A percentile compares a stretch with the other conserved stretches of the same genome.
Conservation (phyloP, 352 stramenopile species). For the Globisporangium paddicum region DNA sequence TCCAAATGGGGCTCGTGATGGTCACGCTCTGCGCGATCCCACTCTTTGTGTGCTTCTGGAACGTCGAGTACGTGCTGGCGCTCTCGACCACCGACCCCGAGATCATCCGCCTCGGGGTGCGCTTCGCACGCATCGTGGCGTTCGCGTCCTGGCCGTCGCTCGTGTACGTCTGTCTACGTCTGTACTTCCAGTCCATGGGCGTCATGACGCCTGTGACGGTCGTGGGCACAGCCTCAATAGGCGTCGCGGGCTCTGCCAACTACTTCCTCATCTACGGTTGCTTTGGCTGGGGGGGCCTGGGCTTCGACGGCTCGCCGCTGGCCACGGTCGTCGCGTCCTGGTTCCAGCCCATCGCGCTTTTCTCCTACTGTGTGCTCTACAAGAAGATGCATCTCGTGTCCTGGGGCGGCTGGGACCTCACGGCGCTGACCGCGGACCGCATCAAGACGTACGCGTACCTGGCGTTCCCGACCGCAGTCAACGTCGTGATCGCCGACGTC, state of each 20-base stretch:
- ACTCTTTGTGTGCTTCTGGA: conserved; percentile 57
- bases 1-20: conserved; percentile 63
- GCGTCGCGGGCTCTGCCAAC: background rate
- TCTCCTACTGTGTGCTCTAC: background rate
- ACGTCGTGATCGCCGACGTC: conserved; percentile 27
- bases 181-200: too few species aligned
- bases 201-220: background rate
- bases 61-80: conserved; percentile 10
- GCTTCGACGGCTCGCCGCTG: too few species aligned
- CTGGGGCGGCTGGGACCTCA: background rate
- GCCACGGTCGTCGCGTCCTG: too few species aligned
- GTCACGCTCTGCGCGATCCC: conserved; percentile 20
- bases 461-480: conserved; percentile 26
- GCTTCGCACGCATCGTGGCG: conserved; percentile 9
- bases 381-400: background rate
- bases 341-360: background rate
- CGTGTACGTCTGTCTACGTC: background rate
- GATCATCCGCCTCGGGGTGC: conserved; percentile 61
- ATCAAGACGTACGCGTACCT: background rate
- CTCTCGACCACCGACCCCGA: conserved; percentile 52
- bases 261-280: too few species aligned
- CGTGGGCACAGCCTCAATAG: background rate
- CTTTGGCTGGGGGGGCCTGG: too few species aligned
- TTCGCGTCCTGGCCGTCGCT: background rate
- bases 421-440: background rate